These are phyloP conservation scores for Plasmodium coatneyi DNA, from an alignment of 169 alveolate genomes.

Conservation along the genomic window DNA sequence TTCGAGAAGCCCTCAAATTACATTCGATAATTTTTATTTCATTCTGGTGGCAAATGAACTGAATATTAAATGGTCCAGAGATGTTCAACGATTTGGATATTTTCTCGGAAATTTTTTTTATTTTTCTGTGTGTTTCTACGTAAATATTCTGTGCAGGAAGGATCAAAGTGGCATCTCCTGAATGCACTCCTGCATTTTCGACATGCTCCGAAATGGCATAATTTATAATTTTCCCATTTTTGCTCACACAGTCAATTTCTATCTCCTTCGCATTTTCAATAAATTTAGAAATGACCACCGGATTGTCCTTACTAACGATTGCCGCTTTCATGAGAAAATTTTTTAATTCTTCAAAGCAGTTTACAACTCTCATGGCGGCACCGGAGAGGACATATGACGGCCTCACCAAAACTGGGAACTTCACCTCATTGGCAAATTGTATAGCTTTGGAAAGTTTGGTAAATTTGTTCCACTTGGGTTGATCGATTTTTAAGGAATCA, in stretches of 20 bases:
- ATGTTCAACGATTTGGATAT: conserved; percentile 87
- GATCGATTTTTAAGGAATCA: conserved; percentile 89
- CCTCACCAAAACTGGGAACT: conserved; percentile 91
- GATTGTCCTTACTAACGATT: conserved; percentile 89
- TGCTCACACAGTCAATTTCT: conserved; percentile 90
- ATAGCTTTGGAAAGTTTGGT: conserved; percentile 81
- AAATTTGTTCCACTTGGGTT: conserved; percentile 91
- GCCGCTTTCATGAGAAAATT: conserved; percentile 87
- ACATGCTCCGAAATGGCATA: conserved; percentile 93
- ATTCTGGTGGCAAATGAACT: conserved; percentile 90
- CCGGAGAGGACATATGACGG: conserved; percentile 93
- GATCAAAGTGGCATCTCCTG: conserved; percentile 92
- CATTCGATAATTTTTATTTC: conserved; percentile 92
- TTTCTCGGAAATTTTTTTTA: conserved; percentile 88
- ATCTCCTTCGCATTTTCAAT: conserved; percentile 88
- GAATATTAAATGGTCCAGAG: conserved; percentile 92
- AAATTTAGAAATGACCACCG: conserved; percentile 91
- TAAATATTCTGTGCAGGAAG: conserved; percentile 92
- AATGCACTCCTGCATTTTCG: conserved; percentile 92
- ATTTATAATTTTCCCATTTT: conserved; percentile 86
- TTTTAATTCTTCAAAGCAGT: conserved; percentile 83
- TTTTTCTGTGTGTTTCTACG: conserved; percentile 90
- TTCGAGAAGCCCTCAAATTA: conserved; percentile 91
- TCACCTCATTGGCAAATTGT: conserved; percentile 78
- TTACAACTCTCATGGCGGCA: conserved; percentile 92